Evolutionary conservation across 2,329 filamentous ascomycete species (phyloP).

Genomic region (Hymenotorrendiella dingleyae): DNA sequence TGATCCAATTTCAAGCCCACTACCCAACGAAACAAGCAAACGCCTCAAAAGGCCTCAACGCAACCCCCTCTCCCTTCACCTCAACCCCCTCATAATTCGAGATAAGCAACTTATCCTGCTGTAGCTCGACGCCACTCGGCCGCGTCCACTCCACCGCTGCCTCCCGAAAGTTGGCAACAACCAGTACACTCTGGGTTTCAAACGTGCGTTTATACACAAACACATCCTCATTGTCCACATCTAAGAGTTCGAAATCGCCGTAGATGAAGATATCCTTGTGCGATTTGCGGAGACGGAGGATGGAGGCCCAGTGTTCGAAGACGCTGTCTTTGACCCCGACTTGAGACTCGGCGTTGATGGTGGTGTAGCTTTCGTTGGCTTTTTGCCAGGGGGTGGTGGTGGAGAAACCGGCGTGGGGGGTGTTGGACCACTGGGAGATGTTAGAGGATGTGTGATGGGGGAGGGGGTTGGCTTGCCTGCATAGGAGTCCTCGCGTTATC

Average conservation of each 20-base stretch:
- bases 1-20: background rate
- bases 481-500: conserved; percentile 69
- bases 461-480: conserved; percentile 29
- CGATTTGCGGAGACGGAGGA: conserved; percentile 55
- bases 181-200: conserved; percentile 13
- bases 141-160: conserved; percentile 14
- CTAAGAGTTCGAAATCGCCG: conserved; percentile 52
- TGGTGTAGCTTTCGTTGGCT: conserved; percentile 54
- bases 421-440: conserved; percentile 50
- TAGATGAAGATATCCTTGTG: conserved; percentile 61
- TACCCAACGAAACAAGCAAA: conserved; percentile 16
- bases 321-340: conserved; percentile 42
- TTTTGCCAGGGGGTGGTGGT: conserved; percentile 60
- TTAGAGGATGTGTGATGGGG: background rate
- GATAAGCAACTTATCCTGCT: conserved; percentile 8
- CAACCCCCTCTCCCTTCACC: conserved; percentile 2
- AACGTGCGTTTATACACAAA: conserved; percentile 44
- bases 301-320: conserved; percentile 54
- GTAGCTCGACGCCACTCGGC: conserved; percentile 6
- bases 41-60: conserved; percentile 18
- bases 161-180: conserved; percentile 20
- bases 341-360: conserved; percentile 58
- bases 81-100: conserved; percentile 13
- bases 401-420: conserved; percentile 59
- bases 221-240: conserved; percentile 44